Base-by-base conservation (phyloP, 1,284 basidiomycete species). In the Sparassis latifolia region DNA sequence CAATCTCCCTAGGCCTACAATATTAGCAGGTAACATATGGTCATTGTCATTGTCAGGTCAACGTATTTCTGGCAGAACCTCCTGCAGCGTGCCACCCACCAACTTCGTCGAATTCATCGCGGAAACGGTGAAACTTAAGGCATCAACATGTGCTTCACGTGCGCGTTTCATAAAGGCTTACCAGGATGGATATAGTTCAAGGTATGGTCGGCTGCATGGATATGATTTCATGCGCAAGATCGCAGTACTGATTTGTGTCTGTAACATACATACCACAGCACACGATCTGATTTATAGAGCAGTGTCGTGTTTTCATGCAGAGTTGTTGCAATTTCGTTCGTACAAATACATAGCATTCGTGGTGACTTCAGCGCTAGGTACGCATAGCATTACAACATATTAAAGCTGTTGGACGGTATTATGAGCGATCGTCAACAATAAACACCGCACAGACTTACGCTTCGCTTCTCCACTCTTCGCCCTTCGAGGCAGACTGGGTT, bases 381-480 rank as follows among this genome's bases (percentile, higher is more conserved):
- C 7, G 35, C 12, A 12, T 37, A 7, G 6, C 12, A 12, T 37
- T 37, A 6, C 6, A 6, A 37, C 7, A 37, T 37, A 6, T 7
- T 37, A 37, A 6, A 37, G 12, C 35, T 42, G 42, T 44, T 44
- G 42, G 31, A 44, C 12, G 29, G 10, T 5, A 44, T 37, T 12
- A 37, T 37, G 7, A 37, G 35, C 12, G 35, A 7, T 37, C 35
- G 35, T 37, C 35, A 6, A 7, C 35, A 37, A 37, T 12, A 37
- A 37, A 37, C 20, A 37, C 12, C 7, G 35, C 35, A 12, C 35
- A 6, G 35, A 56, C 55, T 50, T 49, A 89, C 75, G 83, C 87
- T 57, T 85, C 77, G 54, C 77, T 81, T 60, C 77, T 75, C 88
- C 87, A 89, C 45, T 80, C 83, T 43, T 74, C 64, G 1, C 80